Evolutionary conservation across 148 eudicot species (phyloP).

Genomic region (Diospyros lotus): DNA sequence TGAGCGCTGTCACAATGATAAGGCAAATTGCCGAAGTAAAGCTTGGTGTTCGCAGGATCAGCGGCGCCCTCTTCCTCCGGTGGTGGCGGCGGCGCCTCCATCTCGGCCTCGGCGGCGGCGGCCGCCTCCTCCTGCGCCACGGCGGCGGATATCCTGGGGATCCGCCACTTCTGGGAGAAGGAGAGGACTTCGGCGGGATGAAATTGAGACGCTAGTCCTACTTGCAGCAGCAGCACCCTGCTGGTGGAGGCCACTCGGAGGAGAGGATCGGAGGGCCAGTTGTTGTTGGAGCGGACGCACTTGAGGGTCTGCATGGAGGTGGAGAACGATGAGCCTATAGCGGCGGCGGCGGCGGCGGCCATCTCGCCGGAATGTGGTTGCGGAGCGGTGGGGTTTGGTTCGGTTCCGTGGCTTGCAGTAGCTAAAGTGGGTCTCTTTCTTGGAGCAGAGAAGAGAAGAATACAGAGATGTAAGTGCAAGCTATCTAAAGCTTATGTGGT

Average conservation of each 20-base stretch:
- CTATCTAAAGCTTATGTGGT: slow-evolving; percentile 37
- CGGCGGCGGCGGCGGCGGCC: slow-evolving; percentile 50
- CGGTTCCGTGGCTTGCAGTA: neutral
- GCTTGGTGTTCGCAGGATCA: slow-evolving; percentile 51
- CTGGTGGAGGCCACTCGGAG: slow-evolving; percentile 20
- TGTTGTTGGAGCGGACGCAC: slow-evolving; percentile 18
- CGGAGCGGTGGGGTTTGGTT: neutral
- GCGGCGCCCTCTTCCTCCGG: slow-evolving; percentile 10
- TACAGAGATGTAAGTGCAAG: slow-evolving; percentile 1
- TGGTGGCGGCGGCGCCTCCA: slow-evolving; percentile 6
- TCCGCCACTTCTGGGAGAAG: slow-evolving; percentile 28
- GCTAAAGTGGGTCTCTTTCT: neutral
- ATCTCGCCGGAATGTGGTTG: slow-evolving; percentile 23
- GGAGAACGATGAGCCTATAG: slow-evolving; percentile 43
- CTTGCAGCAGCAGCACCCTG: slow-evolving; percentile 8
- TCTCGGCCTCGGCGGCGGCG: slow-evolving; percentile 29
- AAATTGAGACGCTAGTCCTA: slow-evolving; percentile 15
- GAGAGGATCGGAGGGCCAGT: slow-evolving; percentile 18
- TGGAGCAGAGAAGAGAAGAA: slow-evolving; percentile 1
- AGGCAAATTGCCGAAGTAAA: slow-evolving; percentile 89
- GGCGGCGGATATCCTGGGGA: slow-evolving; percentile 34
- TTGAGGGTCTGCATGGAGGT: slow-evolving; percentile 32
- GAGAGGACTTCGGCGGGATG: slow-evolving; percentile 20
- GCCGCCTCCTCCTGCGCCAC: slow-evolving; percentile 53
- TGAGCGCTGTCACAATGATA: slow-evolving; percentile 91